These are phyloP conservation scores for Xylaria sp. DNA, from an alignment of 2,329 filamentous ascomycete genomes.

Conservation along the genomic window DNA sequence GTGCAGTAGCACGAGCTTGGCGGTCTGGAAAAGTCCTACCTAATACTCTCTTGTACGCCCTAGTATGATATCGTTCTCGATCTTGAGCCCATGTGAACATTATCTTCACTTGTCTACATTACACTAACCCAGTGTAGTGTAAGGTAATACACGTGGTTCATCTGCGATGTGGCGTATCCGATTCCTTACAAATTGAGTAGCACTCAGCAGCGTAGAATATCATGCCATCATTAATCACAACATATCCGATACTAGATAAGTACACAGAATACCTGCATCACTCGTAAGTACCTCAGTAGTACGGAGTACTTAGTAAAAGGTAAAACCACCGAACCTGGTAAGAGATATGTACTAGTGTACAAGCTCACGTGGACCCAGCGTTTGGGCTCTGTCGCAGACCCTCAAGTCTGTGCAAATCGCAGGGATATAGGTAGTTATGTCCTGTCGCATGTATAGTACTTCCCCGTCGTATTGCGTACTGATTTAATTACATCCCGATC, in stretches of 20 bases:
- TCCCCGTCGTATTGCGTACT: not conserved
- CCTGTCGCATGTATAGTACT: not conserved
- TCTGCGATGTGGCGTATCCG: not conserved
- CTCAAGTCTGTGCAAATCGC: not conserved
- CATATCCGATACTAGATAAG: no score
- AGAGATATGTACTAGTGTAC: not conserved
- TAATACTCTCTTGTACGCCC: not conserved
- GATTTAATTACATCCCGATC: not conserved
- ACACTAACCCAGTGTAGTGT: not conserved
- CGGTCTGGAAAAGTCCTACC: not conserved
- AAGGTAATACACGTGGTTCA: not conserved
- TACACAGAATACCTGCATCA: no score
- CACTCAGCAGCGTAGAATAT: not conserved
- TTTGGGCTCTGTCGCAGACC: constrained; percentile 19
- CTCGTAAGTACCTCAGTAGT: no score
- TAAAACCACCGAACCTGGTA: not conserved
- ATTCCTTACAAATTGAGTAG: not conserved
- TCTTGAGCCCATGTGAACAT: constrained; percentile 4
- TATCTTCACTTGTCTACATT: not conserved
- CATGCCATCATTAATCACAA: not conserved
- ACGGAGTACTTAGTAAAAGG: no score
- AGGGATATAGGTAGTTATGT: not conserved
- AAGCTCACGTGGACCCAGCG: not conserved
- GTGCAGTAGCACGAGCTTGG: constrained; percentile 32
- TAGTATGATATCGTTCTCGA: not conserved